Conservation (phyloP, 768 basidiomycete species). For the Termitomyces sp. region DNA sequence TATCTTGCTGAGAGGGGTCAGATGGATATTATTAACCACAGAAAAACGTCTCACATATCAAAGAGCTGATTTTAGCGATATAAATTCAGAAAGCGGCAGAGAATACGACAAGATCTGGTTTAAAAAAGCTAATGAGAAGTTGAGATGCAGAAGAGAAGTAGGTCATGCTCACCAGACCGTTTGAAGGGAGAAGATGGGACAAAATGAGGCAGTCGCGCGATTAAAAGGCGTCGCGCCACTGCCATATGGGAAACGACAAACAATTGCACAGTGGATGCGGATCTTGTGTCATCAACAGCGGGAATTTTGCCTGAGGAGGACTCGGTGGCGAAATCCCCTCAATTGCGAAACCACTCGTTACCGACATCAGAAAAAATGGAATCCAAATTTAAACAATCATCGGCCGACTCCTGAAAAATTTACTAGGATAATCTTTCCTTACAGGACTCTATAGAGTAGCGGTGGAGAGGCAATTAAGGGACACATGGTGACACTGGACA, state of each 20-base stretch:
- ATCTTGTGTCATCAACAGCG: neutral
- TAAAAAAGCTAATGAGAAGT: neutral
- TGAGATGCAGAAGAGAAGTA: neutral
- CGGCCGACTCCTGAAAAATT: neutral
- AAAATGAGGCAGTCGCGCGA: neutral
- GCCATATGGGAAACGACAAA: neutral
- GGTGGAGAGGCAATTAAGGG: no score
- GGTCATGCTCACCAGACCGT: neutral
- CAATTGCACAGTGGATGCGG: neutral
- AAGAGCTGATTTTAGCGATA: neutral
- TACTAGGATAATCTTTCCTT: neutral
- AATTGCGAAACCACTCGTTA: neutral
- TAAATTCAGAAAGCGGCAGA: neutral
- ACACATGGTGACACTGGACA: no score
- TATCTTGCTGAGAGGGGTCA: neutral
- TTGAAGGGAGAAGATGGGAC: neutral
- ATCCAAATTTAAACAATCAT: neutral
- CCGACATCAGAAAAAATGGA: neutral
- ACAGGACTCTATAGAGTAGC: no score
- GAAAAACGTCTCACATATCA: neutral
- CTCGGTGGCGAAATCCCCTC: neutral
- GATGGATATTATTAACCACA: neutral
- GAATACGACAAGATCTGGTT: neutral
- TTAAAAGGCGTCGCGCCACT: neutral
- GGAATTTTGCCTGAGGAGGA: conserved; percentile 5